A percentile compares a stretch with the other conserved stretches of the same genome.
phyloP scores from a whole-genome alignment of 495 filamentous ascomycete species.

The Bacidia gigantensis region DNA sequence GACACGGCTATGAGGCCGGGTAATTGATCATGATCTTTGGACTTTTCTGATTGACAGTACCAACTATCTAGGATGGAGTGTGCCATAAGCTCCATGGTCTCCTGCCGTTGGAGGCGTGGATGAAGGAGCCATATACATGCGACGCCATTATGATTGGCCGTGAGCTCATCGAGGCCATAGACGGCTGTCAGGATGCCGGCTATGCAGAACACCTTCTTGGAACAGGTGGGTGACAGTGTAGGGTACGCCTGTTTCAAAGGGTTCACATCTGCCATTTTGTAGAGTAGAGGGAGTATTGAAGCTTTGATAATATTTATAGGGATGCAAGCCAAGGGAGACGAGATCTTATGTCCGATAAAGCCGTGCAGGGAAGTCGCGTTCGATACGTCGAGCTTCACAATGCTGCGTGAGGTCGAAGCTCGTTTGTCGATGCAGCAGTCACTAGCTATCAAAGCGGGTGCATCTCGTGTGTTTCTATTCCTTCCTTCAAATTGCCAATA shows the following conservation, averaged over 20 bases:
- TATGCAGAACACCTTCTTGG: constrained; percentile 47
- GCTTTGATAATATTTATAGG: no score
- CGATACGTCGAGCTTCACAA: no score
- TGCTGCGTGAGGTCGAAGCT: no score
- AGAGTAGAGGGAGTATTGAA: no score
- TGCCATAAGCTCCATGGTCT: constrained; percentile 53
- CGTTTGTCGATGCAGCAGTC: no score
- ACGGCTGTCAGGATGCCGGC: constrained; percentile 64
- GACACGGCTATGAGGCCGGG: constrained; percentile 60
- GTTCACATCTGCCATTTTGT: constrained; percentile 17
- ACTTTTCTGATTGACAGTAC: constrained; percentile 28
- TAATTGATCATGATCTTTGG: constrained; percentile 16
- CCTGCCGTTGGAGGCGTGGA: constrained; percentile 53
- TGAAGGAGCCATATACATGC: constrained; percentile 82
- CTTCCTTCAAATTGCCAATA: no score
- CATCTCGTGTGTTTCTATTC: no score
- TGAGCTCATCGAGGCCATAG: constrained; percentile 65
- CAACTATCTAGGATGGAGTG: constrained; percentile 41
- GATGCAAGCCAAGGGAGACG: no score
- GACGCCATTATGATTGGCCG: constrained; percentile 31
- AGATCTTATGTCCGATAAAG: no score
- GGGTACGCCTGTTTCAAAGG: constrained; percentile 22
- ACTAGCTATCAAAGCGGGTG: no score
- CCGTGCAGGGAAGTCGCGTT: no score
- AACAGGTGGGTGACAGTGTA: constrained; percentile 33